Conservation (phyloP, 345 rosid genomes). For the Syzygium aqueum region DNA sequence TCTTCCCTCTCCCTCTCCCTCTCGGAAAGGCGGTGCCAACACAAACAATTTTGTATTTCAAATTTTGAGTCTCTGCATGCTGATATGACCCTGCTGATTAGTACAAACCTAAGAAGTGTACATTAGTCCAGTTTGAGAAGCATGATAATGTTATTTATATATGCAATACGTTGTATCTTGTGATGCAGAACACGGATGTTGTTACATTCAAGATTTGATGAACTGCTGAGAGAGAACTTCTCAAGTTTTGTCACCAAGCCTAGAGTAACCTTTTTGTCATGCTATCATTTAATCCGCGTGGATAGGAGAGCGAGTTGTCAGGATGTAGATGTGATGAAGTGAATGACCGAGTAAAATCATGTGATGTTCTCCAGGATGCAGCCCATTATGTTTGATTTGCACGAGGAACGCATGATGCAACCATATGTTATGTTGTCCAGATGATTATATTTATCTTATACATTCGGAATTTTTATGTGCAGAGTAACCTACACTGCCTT, state of each 20-base stretch:
- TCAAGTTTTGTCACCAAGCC: neutral
- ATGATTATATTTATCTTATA: neutral
- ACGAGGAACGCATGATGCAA: neutral
- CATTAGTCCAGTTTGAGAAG: neutral
- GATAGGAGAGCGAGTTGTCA: neutral
- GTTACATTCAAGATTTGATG: neutral
- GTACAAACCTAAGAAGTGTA: neutral
- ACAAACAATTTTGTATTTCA: conserved; percentile 7
- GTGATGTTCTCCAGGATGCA: neutral
- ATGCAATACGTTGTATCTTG: neutral
- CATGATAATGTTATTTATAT: neutral
- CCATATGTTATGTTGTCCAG: neutral
- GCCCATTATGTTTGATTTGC: neutral
- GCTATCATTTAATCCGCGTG: neutral
- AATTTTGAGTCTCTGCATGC: neutral
- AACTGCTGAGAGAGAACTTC: neutral
- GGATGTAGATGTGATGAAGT: neutral
- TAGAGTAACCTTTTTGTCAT: neutral
- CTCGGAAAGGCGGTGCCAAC: neutral
- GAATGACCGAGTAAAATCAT: neutral
- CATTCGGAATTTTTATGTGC: neutral
- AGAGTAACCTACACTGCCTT: neutral
- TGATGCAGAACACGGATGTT: neutral
- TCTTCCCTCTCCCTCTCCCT: neutral
- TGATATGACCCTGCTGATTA: neutral